These are phyloP conservation scores for Penicillium sp. DNA, from an alignment of 2,329 filamentous ascomycete genomes.

Conservation along the genomic window DNA sequence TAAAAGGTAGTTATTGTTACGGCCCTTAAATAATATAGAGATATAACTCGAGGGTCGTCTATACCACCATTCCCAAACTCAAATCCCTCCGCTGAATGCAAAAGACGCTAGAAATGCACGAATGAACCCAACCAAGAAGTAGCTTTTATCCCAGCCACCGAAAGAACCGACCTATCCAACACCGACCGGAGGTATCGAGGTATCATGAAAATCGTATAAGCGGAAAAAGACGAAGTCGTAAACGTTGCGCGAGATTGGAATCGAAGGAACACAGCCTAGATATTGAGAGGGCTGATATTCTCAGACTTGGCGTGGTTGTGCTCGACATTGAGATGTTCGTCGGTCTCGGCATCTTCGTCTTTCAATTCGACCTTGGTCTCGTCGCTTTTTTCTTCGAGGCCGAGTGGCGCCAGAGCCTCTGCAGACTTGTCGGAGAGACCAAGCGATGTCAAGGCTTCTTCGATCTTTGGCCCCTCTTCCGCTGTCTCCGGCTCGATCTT, in stretches of 20 bases:
- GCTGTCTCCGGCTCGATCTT: neutral
- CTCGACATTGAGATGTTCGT: neutral
- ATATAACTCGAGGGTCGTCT: neutral
- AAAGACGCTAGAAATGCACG: constrained; percentile 3
- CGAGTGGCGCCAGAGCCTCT: neutral
- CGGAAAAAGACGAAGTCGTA: neutral
- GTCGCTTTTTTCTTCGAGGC: neutral
- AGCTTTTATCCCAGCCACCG: neutral
- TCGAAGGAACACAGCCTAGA: neutral
- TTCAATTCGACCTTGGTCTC: neutral
- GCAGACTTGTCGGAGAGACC: neutral
- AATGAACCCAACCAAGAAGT: neutral
- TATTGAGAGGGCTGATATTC: neutral
- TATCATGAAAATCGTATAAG: constrained; percentile 1
- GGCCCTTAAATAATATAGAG: too few relatives aligned
- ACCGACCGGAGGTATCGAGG: constrained; percentile 1
- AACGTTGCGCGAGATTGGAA: neutral
- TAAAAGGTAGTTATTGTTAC: too few relatives aligned
- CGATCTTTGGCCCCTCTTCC: neutral
- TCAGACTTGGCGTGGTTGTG: neutral
- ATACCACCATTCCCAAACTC: neutral
- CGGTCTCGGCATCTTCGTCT: neutral
- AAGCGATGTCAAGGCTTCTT: neutral
- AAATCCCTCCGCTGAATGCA: neutral
- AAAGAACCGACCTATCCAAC: neutral